Conservation (phyloP, 306 rosid species). For the Alnus rubra region DNA sequence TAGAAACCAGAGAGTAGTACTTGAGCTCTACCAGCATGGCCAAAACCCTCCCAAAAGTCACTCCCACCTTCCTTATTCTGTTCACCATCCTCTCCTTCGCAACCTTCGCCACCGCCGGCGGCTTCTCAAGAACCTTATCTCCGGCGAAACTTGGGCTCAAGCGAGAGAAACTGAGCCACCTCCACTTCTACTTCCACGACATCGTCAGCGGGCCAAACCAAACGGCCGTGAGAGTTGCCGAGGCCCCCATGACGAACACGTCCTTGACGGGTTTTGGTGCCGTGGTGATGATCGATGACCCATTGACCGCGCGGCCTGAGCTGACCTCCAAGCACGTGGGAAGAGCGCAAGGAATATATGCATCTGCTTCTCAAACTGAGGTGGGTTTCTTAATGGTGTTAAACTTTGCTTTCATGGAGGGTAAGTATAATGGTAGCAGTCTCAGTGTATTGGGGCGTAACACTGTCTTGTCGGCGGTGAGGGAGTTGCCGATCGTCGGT, state of each 20-base stretch:
- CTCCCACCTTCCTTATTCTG: neutral
- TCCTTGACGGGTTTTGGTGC: slow-evolving; percentile 42
- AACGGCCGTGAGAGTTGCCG: slow-evolving; percentile 46
- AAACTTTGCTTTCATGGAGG: slow-evolving; percentile 55
- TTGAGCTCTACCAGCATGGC: neutral
- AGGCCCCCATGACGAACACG: slow-evolving; percentile 26
- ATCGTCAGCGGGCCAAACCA: slow-evolving; percentile 42
- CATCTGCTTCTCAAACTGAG: slow-evolving; percentile 56
- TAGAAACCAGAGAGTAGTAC: no score
- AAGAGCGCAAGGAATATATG: slow-evolving; percentile 67
- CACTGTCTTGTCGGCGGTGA: slow-evolving; percentile 25
- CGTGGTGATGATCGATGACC: slow-evolving; percentile 61
- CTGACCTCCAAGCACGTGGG: slow-evolving; percentile 45
- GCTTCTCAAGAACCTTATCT: slow-evolving; percentile 19
- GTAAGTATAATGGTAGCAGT: slow-evolving; percentile 57
- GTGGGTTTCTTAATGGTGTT: slow-evolving; percentile 47
- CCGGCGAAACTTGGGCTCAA: slow-evolving; percentile 27
- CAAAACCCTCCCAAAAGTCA: neutral
- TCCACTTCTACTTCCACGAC: slow-evolving; percentile 62
- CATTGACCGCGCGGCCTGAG: slow-evolving; percentile 49
- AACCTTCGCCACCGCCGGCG: neutral
- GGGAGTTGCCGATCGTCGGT: slow-evolving; percentile 77
- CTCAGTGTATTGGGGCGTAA: slow-evolving; percentile 67
- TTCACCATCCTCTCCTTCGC: neutral
- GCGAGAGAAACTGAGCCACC: slow-evolving; percentile 45